These are phyloP conservation scores for Aspergillus sp. DNA, from an alignment of 2,329 filamentous ascomycete genomes.

Conservation along the genomic window DNA sequence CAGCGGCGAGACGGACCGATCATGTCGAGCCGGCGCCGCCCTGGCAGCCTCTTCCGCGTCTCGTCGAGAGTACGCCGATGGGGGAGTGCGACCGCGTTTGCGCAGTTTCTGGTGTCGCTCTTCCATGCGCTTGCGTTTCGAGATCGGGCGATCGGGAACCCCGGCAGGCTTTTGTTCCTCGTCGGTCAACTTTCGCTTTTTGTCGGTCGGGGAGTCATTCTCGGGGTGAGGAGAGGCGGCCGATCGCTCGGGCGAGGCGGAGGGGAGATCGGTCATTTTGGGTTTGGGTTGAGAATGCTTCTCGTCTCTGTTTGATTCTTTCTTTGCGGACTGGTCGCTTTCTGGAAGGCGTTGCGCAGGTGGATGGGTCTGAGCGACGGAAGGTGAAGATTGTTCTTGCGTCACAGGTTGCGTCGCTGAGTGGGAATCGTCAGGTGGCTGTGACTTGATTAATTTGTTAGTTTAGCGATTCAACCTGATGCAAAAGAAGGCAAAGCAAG, in stretches of 20 bases:
- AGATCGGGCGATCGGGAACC: slow-evolving; percentile 26
- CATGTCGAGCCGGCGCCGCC: slow-evolving; percentile 21
- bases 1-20: slow-evolving; percentile 43
- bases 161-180: slow-evolving; percentile 22
- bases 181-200: slow-evolving; percentile 29
- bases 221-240: not conserved
- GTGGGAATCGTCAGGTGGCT: slow-evolving; percentile 6
- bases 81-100: slow-evolving; percentile 36
- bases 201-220: slow-evolving; percentile 20
- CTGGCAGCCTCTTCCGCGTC: slow-evolving; percentile 27
- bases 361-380: not conserved
- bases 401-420: slow-evolving; percentile 2
- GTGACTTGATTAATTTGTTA: not conserved
- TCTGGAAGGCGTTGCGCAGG: not conserved
- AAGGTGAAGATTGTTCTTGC: not conserved
- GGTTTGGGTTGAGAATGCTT: not conserved
- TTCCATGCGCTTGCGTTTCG: slow-evolving; percentile 41
- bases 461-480: not conserved
- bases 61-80: slow-evolving; percentile 42
- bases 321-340: not conserved
- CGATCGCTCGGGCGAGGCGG: not conserved
- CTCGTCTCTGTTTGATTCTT: not conserved
- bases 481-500: not conserved
- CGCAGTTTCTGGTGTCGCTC: slow-evolving; percentile 39
- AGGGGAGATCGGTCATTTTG: not conserved